Evolutionary conservation across 2,329 filamentous ascomycete genomes (phyloP).

Genomic region (Colletotrichum gloeosporioides): DNA sequence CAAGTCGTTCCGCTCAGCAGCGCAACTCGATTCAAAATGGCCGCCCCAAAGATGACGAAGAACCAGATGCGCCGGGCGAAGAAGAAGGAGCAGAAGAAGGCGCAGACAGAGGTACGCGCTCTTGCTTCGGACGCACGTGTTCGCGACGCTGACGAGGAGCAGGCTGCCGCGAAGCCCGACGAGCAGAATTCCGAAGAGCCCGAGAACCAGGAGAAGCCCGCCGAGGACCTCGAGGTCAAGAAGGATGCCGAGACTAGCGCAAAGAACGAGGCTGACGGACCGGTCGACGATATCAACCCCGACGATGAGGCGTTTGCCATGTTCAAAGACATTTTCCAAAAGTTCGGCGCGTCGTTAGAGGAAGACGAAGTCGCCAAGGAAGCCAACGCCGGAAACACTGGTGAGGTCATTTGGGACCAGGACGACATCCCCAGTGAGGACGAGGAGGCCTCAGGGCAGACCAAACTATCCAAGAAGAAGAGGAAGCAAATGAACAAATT

Average conservation of each 20-base stretch:
- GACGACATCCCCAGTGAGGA: constrained; percentile 88
- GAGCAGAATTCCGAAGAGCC: constrained; percentile 31
- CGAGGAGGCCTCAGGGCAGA: constrained; percentile 67
- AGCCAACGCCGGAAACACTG: constrained; percentile 74
- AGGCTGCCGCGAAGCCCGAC: constrained; percentile 22
- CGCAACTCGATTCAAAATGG: constrained; percentile 53
- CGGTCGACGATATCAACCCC: constrained; percentile 68
- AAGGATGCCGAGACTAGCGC: constrained; percentile 39
- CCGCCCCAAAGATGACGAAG: constrained; percentile 80
- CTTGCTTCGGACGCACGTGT: too few species aligned
- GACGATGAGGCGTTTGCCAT: constrained; percentile 82
- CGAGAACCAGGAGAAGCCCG: constrained; percentile 28
- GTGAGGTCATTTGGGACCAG: constrained; percentile 82
- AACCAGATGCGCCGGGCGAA: constrained; percentile 92
- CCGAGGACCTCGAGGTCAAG: constrained; percentile 48
- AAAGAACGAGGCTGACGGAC: constrained; percentile 48
- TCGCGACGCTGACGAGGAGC: background rate
- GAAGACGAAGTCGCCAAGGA: constrained; percentile 71
- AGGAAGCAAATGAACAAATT: constrained; percentile 90
- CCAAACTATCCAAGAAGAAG: constrained; percentile 92
- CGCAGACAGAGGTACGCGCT: constrained; percentile 56
- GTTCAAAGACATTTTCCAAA: constrained; percentile 83
- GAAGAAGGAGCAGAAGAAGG: constrained; percentile 90
- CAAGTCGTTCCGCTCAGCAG: constrained; percentile 15
- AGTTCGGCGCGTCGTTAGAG: constrained; percentile 72